Base-by-base conservation (phyloP, 179 eudicot genomes). In the Gypsophila paniculata region DNA sequence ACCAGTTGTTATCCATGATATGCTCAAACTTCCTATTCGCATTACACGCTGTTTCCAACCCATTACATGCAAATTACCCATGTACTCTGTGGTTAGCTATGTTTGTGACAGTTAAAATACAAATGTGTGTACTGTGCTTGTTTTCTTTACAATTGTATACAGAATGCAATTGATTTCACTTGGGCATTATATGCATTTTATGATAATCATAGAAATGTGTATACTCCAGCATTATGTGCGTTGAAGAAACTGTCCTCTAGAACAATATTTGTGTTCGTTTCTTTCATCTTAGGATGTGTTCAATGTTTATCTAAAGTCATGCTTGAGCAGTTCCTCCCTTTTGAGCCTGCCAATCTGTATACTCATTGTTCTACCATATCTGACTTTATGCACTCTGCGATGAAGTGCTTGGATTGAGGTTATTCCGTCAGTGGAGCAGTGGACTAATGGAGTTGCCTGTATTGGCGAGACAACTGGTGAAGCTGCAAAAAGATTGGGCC, bases 401-500 rank as follows among this genome's bases (percentile, higher is more conserved):
- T 64, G 46, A 80, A 94, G 99, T 71, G 94, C 90, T 26, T 94
- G 99, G 99, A 72, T 88, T 42, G 83, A 85, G 60, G 80, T 90
- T 64, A 79, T 81, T 49, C 82, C 94, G 39, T 84, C 81, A 49
- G 53, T 65, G n/a, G 85, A 83, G 71, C 8, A 54, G 54, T 88
- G 93, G 90, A 81, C 64, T 55, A 74, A 80, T 79, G 84, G 88
- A 39, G 81, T 87, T 75, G 99, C 97, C 64, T 94, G 99, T 76
- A 94, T 94, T 65, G 99, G 99, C 21, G 99, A 88, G 81, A 94
- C 99, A 73, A 94, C 99, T 81, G 96, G 89, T 76, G 66, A 70
- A 62, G 96, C 92, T 79, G 99, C 99, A 58, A 87, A 83, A 83
- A 81, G 82, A 75, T 72, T 87, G 65, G 95, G 97, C 54, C 77